These are phyloP conservation scores for Cladophialophora yegresii DNA, from an alignment of 2,329 filamentous ascomycete species.

Conservation along the genomic window DNA sequence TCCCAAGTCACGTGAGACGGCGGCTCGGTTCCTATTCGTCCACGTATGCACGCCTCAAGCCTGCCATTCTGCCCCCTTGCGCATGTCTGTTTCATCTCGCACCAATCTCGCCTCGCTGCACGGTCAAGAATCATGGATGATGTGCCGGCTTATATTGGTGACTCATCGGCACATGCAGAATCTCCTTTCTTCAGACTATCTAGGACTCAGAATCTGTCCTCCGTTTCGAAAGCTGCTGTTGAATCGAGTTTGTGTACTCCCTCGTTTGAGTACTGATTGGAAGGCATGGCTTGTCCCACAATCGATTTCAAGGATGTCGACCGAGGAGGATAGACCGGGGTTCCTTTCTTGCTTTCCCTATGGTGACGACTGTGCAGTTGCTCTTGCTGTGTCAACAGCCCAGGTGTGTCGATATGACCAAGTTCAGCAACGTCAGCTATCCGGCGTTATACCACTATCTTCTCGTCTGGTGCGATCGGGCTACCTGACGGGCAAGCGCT, in stretches of 20 bases:
- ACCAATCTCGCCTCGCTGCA: slow-evolving; percentile 2
- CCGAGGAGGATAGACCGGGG: background rate
- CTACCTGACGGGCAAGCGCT: too few relatives aligned
- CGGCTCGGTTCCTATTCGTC: slow-evolving; percentile 9
- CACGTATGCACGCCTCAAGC: slow-evolving; percentile 13
- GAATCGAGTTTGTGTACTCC: background rate
- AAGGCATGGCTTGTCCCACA: background rate
- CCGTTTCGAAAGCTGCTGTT: background rate
- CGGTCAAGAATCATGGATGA: background rate
- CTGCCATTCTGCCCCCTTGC: slow-evolving; percentile 14
- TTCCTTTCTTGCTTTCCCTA: background rate
- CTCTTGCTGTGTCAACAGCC: background rate
- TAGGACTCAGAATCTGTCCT: background rate
- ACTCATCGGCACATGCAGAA: background rate
- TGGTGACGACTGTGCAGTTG: background rate
- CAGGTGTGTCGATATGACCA: background rate
- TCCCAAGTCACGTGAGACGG: background rate
- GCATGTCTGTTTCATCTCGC: slow-evolving; percentile 20
- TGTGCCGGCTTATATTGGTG: background rate
- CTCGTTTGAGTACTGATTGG: background rate
- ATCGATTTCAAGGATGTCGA: background rate
- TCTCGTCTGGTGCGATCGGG: background rate
- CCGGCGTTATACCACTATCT: background rate
- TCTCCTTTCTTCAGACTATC: background rate
- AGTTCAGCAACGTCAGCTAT: background rate